Conservation (phyloP, 441 rosid genomes). For the Syzygium syzygioides region DNA sequence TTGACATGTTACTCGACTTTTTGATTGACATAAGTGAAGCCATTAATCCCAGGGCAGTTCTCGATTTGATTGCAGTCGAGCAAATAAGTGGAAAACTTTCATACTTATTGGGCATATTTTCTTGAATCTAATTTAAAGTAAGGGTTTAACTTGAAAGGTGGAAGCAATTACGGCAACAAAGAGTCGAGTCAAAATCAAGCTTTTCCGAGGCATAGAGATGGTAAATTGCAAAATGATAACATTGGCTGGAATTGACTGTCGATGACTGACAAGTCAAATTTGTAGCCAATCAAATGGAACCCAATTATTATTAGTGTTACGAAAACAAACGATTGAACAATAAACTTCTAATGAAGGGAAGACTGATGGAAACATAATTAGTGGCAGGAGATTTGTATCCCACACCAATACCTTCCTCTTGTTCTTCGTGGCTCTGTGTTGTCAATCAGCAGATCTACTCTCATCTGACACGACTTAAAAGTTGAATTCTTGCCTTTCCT, state of each 20-base stretch:
- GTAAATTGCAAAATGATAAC: neutral
- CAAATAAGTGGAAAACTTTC: no score
- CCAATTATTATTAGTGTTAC: no score
- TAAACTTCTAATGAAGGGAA: neutral
- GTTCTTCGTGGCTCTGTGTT: neutral
- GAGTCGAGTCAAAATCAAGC: neutral
- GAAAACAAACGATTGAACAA: neutral
- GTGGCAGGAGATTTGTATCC: neutral
- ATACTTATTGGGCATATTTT: no score
- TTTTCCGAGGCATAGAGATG: neutral
- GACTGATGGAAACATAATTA: neutral
- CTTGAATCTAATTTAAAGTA: neutral
- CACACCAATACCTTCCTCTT: neutral
- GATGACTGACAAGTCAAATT: neutral
- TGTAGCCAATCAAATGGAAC: no score
- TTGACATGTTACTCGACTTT: no score
- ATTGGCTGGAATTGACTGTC: neutral
- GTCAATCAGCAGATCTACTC: neutral
- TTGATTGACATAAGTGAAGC: neutral
- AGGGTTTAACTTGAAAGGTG: no score
- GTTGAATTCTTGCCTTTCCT: neutral
- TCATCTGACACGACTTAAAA: neutral
- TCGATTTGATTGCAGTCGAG: no score
- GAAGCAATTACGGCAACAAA: neutral
- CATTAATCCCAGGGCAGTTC: neutral